Base-by-base conservation (phyloP, 257 asterid genomes). In the Solanum tarapatanum region DNA sequence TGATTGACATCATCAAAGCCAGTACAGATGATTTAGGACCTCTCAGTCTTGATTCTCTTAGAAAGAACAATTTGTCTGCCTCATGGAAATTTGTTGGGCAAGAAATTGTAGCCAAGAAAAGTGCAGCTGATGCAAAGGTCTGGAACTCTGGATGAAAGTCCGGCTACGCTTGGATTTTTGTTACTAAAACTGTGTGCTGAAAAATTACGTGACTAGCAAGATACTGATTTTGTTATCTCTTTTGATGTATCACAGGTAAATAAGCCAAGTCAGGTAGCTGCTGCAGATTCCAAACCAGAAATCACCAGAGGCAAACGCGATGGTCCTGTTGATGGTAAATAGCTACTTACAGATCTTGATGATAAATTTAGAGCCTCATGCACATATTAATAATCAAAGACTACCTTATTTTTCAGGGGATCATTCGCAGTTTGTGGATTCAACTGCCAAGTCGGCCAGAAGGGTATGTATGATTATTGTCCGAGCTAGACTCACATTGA, bases 1-100 rank as follows among this genome's bases (percentile, higher is more conserved):
- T 94, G 32, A 90, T 96, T 91, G 98, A 93, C 89, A 92, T 92
- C 85, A 93, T 97, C 84, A 93, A 93, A 39, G 90, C 93, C 88
- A 92, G 91, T 87, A 94, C 95, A 85, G 89, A 91, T 86, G 98
- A 93, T 90, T 89, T 93, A 91, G 99, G 96, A 87, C 95, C 98
- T 58, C 90, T 95, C 69, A 94, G 92, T 90, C 86, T 92, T 70
- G 97, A 96, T 88, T 92, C 92, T 88, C 90, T 95, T 86, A 90
- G 94, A 85, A 97, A 91, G 87, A 90, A 75, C 85, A 94, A 95
- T 91, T 88, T 93, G 86, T 93, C 98, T 79, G 93, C 98, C 48
- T 94, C 99, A 35, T 95, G 98, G 99, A 95, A 89, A 90, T 77
- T 87, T 88, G 91, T 75, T 82, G 94, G 92, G 90, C 89, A 87